Percentiles rank a stretch among this genome's conserved stretches.
Evolutionary conservation across 1,284 basidiomycete species (phyloP).

Genomic region (Wolfiporia cocos): DNA sequence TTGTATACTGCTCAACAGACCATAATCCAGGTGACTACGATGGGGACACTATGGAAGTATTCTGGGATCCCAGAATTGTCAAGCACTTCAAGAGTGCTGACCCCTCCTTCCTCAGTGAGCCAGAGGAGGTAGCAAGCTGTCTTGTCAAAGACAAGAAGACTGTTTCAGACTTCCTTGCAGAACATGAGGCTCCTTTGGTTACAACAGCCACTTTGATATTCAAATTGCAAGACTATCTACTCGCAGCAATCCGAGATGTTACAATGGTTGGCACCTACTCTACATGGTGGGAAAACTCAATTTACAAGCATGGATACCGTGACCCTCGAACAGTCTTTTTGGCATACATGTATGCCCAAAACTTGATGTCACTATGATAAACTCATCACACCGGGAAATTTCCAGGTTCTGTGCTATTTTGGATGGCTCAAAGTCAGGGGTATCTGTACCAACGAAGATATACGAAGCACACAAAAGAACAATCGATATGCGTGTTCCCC

Average conservation of each 20-base stretch:
- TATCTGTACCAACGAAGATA: slow-evolving; percentile 32
- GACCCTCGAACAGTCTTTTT: slow-evolving; percentile 43
- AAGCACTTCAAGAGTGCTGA: slow-evolving; percentile 42
- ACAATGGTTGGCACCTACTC: slow-evolving; percentile 51
- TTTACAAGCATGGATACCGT: slow-evolving; percentile 44
- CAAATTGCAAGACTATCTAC: slow-evolving; percentile 40
- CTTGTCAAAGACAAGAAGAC: slow-evolving; percentile 39
- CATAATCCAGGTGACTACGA: slow-evolving; percentile 36
- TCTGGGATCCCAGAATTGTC: slow-evolving; percentile 40
- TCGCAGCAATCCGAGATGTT: slow-evolving; percentile 39
- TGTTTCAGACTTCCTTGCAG: slow-evolving; percentile 32
- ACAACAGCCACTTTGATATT: slow-evolving; percentile 22
- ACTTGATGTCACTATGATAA: neutral
- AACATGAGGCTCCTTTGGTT: slow-evolving; percentile 9
- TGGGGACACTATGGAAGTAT: slow-evolving; percentile 34
- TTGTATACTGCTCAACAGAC: too few relatives aligned
- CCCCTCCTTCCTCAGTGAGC: slow-evolving; percentile 38
- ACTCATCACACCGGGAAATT: neutral
- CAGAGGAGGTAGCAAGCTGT: slow-evolving; percentile 30
- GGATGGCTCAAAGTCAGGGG: slow-evolving; percentile 54
- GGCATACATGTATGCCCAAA: slow-evolving; percentile 48
- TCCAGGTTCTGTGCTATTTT: slow-evolving; percentile 53
- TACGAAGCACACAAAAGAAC: slow-evolving; percentile 18
- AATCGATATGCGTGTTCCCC: slow-evolving; percentile 10
- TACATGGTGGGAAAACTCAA: slow-evolving; percentile 47